Base-by-base conservation (phyloP, 495 filamentous ascomycete species). In the Penicillium pulvis region DNA sequence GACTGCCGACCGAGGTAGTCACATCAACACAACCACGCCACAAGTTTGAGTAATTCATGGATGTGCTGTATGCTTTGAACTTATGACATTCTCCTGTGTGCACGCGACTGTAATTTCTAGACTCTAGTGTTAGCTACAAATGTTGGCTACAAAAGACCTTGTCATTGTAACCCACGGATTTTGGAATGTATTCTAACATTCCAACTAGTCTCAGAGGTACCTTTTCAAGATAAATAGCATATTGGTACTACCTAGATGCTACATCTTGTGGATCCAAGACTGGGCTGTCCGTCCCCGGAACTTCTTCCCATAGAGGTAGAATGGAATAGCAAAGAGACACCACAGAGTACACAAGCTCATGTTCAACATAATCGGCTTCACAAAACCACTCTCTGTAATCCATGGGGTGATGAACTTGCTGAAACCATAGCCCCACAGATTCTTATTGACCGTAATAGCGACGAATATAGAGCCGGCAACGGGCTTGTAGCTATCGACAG, bases 401-500 rank as follows among this genome's bases (percentile, higher is more conserved):
- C 77, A 81, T 1, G 56, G 44, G 5, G 76, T 78, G 62, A 79
- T 77, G 56, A 78, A 80, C 39, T 80, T 78, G 51, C 75, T 77
- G 58, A 81, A 77, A 0, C 78, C 78, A 53, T 80, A 81, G n/a
- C 79, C 78, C 76, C 83, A 81, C 1, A 82, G 63, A 57, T 88
- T 85, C 72, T 87, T 87, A 35, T 85, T 81, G 5, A 87, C 75
- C 4, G 85, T 86, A 58, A 84, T 83, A 41, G 79, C 73, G 12
- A 87, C 83, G 58, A 87, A 79, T 65, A 87, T 81, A 50, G 83
- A 81, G 14, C 82, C 82, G 0, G 84, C 73, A 42, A 86, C 75
- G 28, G 79, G 80, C 58, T 85, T 87, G 69, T 90, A 88, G 52
- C 76, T 82, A 61, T 90, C 86, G 28, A 89, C 81, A 4, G 82